Conservation (phyloP, 23 red algal genomes). For the Gracilaria vermiculophylla region DNA sequence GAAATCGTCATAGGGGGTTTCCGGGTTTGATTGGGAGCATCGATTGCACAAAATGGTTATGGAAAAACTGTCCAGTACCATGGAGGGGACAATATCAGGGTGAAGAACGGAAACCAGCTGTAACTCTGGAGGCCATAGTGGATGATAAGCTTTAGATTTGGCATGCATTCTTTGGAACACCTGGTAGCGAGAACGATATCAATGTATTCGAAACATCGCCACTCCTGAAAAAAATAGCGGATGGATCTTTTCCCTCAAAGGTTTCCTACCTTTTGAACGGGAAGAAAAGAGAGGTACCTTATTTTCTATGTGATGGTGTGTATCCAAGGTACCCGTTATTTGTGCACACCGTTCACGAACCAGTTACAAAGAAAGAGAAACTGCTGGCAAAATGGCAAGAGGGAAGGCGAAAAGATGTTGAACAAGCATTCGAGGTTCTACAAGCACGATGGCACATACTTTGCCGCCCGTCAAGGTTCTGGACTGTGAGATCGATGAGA, state of each 20-base stretch:
- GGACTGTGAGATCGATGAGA: background rate
- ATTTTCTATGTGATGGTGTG: slow-evolving; percentile 46
- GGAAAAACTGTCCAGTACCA: slow-evolving; percentile 25
- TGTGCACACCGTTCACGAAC: background rate
- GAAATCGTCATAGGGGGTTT: too few relatives aligned
- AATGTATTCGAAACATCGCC: background rate
- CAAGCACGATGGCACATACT: background rate
- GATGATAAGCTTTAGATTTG: slow-evolving; percentile 25
- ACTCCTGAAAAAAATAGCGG: background rate
- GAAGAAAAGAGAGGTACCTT: background rate
- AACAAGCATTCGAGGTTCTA: background rate
- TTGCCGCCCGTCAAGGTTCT: background rate
- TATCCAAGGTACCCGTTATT: slow-evolving; percentile 18
- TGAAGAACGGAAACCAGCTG: background rate
- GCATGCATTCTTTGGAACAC: background rate
- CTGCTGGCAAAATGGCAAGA: background rate
- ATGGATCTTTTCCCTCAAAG: background rate
- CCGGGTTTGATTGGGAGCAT: slow-evolving; percentile 19
- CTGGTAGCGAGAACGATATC: slow-evolving; percentile 1
- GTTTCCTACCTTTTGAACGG: slow-evolving; percentile 13
- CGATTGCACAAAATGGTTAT: slow-evolving; percentile 10
- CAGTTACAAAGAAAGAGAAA: background rate
- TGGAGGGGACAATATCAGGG: slow-evolving; percentile 16
- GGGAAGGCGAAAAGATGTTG: background rate
- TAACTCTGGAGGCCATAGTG: background rate